Conservation (phyloP, 345 rosid species). For the Sisymbrium irio region DNA sequence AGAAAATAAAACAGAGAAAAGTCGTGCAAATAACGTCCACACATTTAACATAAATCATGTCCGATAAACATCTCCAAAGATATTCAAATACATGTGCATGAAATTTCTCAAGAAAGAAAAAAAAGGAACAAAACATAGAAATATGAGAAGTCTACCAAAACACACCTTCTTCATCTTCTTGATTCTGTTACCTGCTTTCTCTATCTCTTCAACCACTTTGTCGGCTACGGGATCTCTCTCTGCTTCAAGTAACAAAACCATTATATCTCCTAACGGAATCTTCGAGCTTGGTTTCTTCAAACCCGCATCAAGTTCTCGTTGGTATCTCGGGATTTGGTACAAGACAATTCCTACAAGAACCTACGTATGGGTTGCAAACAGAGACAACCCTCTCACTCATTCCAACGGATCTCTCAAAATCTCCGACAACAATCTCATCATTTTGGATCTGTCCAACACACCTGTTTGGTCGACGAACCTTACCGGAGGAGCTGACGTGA, state of each 20-base stretch:
- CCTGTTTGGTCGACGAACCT: constrained; percentile 60
- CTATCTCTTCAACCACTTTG: constrained; percentile 40
- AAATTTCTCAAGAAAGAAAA: not conserved
- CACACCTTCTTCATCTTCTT: constrained; percentile 23
- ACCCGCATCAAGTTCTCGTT: constrained; percentile 24
- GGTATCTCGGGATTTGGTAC: constrained; percentile 75
- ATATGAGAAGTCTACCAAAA: constrained; percentile 22
- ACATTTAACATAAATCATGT: not conserved
- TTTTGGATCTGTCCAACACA: constrained; percentile 30
- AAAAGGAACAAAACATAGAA: not conserved
- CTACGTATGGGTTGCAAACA: constrained; percentile 72
- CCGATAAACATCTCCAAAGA: not conserved
- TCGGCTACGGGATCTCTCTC: constrained; percentile 34
- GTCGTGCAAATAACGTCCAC: not conserved
- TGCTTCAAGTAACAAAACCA: constrained; percentile 40
- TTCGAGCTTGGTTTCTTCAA: constrained; percentile 70
- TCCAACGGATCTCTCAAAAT: constrained; percentile 44
- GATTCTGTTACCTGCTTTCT: constrained; percentile 25
- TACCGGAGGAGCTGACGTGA: not conserved
- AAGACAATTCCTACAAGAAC: constrained; percentile 45
- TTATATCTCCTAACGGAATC: constrained; percentile 45
- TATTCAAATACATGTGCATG: not conserved
- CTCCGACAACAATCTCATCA: constrained; percentile 31
- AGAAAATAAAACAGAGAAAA: not conserved
- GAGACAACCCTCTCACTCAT: constrained; percentile 51